Conservation (phyloP, 2,329 filamentous ascomycete genomes). For the Fusarium sp. region DNA sequence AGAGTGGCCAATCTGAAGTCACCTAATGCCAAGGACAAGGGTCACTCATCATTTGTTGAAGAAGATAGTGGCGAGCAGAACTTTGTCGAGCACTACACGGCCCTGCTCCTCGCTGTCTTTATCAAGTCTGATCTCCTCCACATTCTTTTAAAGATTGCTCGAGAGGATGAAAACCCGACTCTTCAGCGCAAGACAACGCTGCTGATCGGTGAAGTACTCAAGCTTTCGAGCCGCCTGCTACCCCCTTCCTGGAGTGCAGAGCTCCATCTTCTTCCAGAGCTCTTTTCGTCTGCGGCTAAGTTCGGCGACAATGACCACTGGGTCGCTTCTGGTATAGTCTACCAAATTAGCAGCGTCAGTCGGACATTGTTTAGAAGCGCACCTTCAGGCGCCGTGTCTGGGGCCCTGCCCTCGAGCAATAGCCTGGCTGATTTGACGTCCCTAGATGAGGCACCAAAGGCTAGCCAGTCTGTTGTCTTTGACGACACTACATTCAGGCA, state of each 20-base stretch:
- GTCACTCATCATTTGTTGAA: slow-evolving; percentile 63
- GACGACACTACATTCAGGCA: slow-evolving; percentile 71
- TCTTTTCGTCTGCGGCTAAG: slow-evolving; percentile 78
- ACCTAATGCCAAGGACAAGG: slow-evolving; percentile 58
- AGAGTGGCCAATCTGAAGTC: slow-evolving; percentile 84
- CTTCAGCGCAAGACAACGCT: slow-evolving; percentile 89
- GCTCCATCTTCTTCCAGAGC: slow-evolving; percentile 84
- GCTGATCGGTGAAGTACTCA: slow-evolving; percentile 88
- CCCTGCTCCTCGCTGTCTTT: slow-evolving; percentile 83
- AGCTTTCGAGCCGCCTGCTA: slow-evolving; percentile 84
- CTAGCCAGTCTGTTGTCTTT: slow-evolving; percentile 55
- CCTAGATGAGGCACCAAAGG: slow-evolving; percentile 65
- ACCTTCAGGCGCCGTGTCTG: slow-evolving; percentile 54
- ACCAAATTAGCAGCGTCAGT: slow-evolving; percentile 97
- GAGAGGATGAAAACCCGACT: slow-evolving; percentile 70
- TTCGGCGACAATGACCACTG: slow-evolving; percentile 77
- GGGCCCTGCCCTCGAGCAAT: slow-evolving; percentile 53
- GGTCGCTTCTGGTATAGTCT: slow-evolving; percentile 86
- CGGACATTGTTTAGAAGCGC: slow-evolving; percentile 85
- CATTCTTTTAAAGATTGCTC: slow-evolving; percentile 68
- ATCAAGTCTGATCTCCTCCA: slow-evolving; percentile 79
- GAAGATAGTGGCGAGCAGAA: slow-evolving; percentile 78
- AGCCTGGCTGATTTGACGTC: slow-evolving; percentile 58
- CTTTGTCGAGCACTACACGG: slow-evolving; percentile 92
- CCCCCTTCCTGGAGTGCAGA: slow-evolving; percentile 82